A percentile compares a stretch with the other conserved stretches of the same genome.
Evolutionary conservation across 202 grass and related monocot genomes (phyloP).

Genomic region (Schoenoplectus triqueter): DNA sequence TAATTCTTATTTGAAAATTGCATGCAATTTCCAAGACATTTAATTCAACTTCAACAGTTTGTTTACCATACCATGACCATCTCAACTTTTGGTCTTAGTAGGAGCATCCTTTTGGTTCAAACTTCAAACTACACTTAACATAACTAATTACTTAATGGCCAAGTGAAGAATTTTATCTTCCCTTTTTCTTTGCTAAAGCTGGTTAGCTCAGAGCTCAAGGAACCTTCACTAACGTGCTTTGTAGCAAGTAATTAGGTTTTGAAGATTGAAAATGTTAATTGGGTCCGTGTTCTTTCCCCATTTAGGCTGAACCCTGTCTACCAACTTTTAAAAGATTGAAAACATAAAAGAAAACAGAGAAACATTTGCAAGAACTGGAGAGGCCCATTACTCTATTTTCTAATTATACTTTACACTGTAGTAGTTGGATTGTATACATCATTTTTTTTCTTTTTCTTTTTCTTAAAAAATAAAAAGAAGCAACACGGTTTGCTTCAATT

Average conservation of each 20-base stretch:
- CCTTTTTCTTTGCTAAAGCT: constrained; percentile 46
- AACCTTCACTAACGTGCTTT: constrained; percentile 26
- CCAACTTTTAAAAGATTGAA: background rate
- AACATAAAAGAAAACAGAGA: constrained; percentile 12
- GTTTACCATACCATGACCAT: background rate
- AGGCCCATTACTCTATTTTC: background rate
- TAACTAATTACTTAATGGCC: constrained; percentile 42
- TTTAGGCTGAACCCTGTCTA: background rate
- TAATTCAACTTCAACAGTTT: background rate
- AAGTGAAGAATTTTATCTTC: constrained; percentile 42
- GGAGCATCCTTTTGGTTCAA: background rate
- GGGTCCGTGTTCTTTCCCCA: background rate
- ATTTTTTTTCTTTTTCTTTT: background rate
- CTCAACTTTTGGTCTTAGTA: constrained; percentile 12
- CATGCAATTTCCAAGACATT: background rate
- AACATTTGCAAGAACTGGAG: background rate
- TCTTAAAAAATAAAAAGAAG: background rate
- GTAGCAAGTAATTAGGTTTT: constrained; percentile 18
- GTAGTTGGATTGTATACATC: constrained; percentile 10
- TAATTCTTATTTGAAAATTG: background rate
- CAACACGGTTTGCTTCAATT: background rate
- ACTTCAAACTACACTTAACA: constrained; percentile 11
- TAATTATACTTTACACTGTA: background rate
- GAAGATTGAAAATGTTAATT: constrained; percentile 11
- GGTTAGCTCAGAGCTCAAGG: constrained; percentile 58